phyloP scores from a whole-genome alignment of 202 grass and related monocot genomes.

The Dendrocalamus latiflorus region DNA sequence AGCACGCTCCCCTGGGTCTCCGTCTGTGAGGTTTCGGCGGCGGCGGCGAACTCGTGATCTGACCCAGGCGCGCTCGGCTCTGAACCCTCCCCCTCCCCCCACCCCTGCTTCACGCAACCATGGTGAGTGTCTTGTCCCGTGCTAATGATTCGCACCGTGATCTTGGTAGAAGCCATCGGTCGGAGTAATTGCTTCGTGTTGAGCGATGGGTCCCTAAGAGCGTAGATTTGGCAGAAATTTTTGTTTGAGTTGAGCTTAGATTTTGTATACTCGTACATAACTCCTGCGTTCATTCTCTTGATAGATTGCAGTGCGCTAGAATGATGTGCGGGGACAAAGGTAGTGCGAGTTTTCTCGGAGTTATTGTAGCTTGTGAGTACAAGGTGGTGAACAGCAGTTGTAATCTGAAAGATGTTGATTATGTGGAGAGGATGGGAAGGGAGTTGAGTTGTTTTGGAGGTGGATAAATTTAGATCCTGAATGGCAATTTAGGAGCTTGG shows the following conservation, averaged over 20 bases:
- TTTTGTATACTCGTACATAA: background rate
- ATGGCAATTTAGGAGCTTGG: background rate
- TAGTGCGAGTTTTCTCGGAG: background rate
- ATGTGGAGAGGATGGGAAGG: background rate
- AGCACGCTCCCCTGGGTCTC: background rate
- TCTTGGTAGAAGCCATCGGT: background rate
- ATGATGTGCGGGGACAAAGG: background rate
- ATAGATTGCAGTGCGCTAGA: background rate
- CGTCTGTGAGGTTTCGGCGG: conserved; percentile 15
- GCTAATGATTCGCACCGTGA: background rate
- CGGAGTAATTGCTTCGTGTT: background rate
- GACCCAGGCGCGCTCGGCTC: background rate
- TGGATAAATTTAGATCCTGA: background rate
- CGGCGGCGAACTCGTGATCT: conserved; percentile 26
- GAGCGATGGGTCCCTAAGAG: background rate
- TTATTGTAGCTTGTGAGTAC: background rate
- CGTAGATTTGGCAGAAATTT: background rate
- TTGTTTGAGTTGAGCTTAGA: background rate
- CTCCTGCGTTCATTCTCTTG: background rate
- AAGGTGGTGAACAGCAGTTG: background rate
- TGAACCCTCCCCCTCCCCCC: too few relatives aligned
- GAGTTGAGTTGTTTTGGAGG: background rate
- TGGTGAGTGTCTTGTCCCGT: conserved; percentile 4
- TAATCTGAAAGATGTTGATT: background rate
- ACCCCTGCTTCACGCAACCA: conserved; percentile 23